These are phyloP conservation scores for Pholiota conissans DNA, from an alignment of 768 basidiomycete genomes.

Conservation along the genomic window DNA sequence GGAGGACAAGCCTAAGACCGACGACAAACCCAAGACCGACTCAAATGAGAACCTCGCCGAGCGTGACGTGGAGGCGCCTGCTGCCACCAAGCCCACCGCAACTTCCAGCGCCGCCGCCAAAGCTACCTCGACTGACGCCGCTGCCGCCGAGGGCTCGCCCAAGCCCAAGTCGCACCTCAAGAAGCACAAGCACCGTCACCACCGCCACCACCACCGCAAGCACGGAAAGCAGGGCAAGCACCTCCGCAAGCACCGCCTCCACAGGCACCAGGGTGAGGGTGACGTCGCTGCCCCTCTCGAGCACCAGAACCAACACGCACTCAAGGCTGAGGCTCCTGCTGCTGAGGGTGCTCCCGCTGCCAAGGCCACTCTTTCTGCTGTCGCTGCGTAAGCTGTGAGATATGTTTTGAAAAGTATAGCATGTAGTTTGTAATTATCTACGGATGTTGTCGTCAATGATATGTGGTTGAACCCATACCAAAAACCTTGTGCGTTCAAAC, in stretches of 20 bases:
- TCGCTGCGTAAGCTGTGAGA: neutral
- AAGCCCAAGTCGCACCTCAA: neutral
- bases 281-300: neutral
- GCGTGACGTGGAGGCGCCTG: neutral
- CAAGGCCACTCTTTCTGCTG: neutral
- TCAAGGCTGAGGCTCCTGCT: neutral
- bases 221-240: neutral
- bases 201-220: neutral
- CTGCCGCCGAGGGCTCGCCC: neutral
- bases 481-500: too few species aligned
- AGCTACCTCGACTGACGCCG: neutral
- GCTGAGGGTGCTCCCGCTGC: neutral
- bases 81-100: neutral
- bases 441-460: neutral
- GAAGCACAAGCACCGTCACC: neutral
- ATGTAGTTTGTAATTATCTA: constrained; percentile 1
- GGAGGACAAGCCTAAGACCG: neutral
- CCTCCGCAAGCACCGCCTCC: neutral
- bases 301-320: neutral
- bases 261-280: neutral
- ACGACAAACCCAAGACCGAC: neutral
- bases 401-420: neutral
- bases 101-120: neutral
- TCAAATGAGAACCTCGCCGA: neutral
- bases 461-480: neutral